Evolutionary conservation across 352 stramenopile species (phyloP), one percentile per base, ranked within the genome.

Genomic region (Phytophthora meadii): DNA sequence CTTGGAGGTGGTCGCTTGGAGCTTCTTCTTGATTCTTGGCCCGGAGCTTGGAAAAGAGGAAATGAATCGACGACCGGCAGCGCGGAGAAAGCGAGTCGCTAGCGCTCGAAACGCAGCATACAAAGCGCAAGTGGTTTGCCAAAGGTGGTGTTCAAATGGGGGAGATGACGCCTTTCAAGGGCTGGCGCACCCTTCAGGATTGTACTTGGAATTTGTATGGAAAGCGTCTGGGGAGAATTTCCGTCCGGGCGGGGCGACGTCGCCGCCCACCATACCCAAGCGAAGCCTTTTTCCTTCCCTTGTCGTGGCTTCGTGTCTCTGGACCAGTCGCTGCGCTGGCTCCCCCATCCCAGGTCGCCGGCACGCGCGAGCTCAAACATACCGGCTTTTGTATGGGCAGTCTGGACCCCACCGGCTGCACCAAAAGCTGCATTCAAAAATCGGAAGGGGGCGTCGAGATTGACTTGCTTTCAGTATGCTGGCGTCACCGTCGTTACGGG

Each of bases 71-170:
- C 17, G 17, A 5, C 30, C 28, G 15, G 19, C 32, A 39, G 28
- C 40, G 44, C 50, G 36, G 36, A 54, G 51, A 56, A 37, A 48
- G 27, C 25, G 25, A 25, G 42, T 34, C 39, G 53, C 32, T 8
- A 61, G 37, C 28, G 17, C 2, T 15, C 22, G 51, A 32, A 22
- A 14, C 39, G 37, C 32, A 40, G 34, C 51, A 86, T 88, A 88
- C 68, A 76, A 77, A 78, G 11, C 10, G 10, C 67, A 70, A 87
- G 73, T 74, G 22, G 37, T 73, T 61, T 47, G 36, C 10, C 45
- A 55, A 67, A 79, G 68, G 65, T 70, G 65, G 69, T 68, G 65
- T 74, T 70, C 68, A 76, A 79, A 47, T 71, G 69, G 64, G 57
- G 65, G 66, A 68, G 70, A 71, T 72, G 64, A 77, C 53, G 53